phyloP scores from a whole-genome alignment of 768 basidiomycete species.

The Mycena alexandri region DNA sequence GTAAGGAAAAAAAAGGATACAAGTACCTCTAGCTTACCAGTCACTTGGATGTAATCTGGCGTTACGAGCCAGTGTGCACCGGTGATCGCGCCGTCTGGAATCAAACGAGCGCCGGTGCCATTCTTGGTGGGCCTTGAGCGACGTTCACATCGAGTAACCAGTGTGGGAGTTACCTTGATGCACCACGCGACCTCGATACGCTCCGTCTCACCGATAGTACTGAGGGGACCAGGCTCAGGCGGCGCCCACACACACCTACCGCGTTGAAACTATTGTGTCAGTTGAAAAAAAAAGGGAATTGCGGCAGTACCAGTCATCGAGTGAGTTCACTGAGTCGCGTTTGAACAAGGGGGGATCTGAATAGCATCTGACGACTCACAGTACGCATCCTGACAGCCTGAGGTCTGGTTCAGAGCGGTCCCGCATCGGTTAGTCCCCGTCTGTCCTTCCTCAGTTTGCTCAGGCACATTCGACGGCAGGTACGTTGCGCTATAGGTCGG shows the following conservation, averaged over 20 bases:
- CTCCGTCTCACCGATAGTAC: slow-evolving; percentile 73
- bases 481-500: slow-evolving; percentile 54
- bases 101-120: slow-evolving; percentile 73
- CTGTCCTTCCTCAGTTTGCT: slow-evolving; percentile 57
- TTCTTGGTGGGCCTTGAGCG: slow-evolving; percentile 48
- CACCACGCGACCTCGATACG: slow-evolving; percentile 61
- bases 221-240: slow-evolving; percentile 62
- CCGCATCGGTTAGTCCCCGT: slow-evolving; percentile 67
- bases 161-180: slow-evolving; percentile 49
- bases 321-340: slow-evolving; percentile 26
- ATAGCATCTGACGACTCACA: slow-evolving; percentile 46
- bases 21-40: slow-evolving; percentile 53
- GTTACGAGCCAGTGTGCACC: slow-evolving; percentile 80
- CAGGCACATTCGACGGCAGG: slow-evolving; percentile 49
- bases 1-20: slow-evolving; percentile 40
- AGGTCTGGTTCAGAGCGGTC: slow-evolving; percentile 55
- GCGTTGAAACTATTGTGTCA: slow-evolving; percentile 45
- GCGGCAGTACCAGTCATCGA: slow-evolving; percentile 28
- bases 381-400: slow-evolving; percentile 66
- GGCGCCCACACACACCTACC: slow-evolving; percentile 64
- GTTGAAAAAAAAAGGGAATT: background rate
- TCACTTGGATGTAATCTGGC: slow-evolving; percentile 81
- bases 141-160: background rate
- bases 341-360: background rate
- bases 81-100: slow-evolving; percentile 78